These are phyloP conservation scores for Aciculosporium take DNA, from an alignment of 2,329 filamentous ascomycete species.

Conservation along the genomic window DNA sequence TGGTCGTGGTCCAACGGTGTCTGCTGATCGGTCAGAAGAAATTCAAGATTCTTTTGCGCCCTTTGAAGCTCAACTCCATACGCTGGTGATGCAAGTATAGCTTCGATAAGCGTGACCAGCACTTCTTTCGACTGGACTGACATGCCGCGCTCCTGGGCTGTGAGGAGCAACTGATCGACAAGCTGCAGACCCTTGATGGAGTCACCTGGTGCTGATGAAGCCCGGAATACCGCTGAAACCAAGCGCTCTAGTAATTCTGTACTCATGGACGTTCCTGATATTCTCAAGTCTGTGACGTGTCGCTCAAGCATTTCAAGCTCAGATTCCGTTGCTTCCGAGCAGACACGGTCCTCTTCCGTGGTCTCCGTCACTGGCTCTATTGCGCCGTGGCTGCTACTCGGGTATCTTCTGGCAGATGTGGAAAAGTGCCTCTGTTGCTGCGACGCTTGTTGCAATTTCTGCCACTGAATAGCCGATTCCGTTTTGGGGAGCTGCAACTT, in stretches of 20 bases:
- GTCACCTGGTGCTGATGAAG: conserved; percentile 9
- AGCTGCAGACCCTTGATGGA: conserved; percentile 21
- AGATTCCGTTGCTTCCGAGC: neutral
- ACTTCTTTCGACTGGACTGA: conserved; percentile 30
- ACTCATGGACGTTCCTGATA: conserved; percentile 22
- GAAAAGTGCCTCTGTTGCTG: conserved; percentile 22
- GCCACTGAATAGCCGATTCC: conserved; percentile 20
- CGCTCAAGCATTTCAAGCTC: conserved; percentile 12
- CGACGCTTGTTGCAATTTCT: conserved; percentile 20
- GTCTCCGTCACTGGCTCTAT: neutral
- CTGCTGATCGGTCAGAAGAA: conserved; percentile 24
- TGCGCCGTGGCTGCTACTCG: conserved; percentile 1
- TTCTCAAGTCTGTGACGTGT: conserved; percentile 25
- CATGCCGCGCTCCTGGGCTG: conserved; percentile 31
- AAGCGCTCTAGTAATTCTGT: conserved; percentile 23
- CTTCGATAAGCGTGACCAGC: conserved; percentile 32
- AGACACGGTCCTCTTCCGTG: neutral
- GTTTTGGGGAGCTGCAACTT: conserved; percentile 20
- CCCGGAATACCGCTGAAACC: conserved; percentile 24
- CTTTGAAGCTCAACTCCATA: conserved; percentile 20
- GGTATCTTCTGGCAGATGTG: conserved; percentile 15
- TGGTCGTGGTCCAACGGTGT: conserved; percentile 25
- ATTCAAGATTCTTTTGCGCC: conserved; percentile 30
- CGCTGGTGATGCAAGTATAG: conserved; percentile 19
- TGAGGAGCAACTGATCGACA: conserved; percentile 28